A percentile compares a stretch with the other conserved stretches of the same genome.
phyloP scores from a whole-genome alignment of 768 basidiomycete genomes.

The Lepiota brunneoincarnata region DNA sequence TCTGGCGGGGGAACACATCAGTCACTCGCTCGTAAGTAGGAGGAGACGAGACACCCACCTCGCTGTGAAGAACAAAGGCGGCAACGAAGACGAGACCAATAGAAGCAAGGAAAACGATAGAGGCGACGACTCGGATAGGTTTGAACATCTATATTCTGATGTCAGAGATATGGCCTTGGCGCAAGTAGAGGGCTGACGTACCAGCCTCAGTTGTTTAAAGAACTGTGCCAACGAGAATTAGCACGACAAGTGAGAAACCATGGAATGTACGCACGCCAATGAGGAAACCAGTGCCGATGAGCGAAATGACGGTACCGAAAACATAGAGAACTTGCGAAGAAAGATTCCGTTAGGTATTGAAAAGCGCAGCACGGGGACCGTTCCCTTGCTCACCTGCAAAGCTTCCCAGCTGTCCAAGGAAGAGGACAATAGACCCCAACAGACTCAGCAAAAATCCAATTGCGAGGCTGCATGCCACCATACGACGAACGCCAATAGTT shows the following conservation, averaged over 20 bases:
- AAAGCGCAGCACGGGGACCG: neutral
- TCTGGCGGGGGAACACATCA: constrained; percentile 29
- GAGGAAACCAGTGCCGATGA: constrained; percentile 88
- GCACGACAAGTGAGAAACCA: neutral
- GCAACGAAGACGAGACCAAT: constrained; percentile 83
- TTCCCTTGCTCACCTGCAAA: constrained; percentile 66
- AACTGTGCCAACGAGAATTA: constrained; percentile 46
- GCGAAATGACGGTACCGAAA: constrained; percentile 76
- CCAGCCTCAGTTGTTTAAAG: constrained; percentile 76
- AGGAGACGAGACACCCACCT: constrained; percentile 41
- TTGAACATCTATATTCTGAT: constrained; percentile 79
- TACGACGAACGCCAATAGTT: neutral
- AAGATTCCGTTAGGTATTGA: neutral
- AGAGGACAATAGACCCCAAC: constrained; percentile 74
- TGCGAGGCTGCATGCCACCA: constrained; percentile 46
- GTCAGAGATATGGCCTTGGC: neutral
- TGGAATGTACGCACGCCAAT: constrained; percentile 63
- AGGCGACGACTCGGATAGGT: constrained; percentile 81
- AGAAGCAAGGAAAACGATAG: constrained; percentile 72
- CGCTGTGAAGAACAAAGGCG: constrained; percentile 74
- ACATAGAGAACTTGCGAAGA: constrained; percentile 68
- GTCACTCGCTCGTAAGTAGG: neutral
- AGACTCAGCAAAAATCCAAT: constrained; percentile 80
- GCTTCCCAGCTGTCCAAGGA: constrained; percentile 61
- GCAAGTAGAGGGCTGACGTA: constrained; percentile 22